A percentile compares a stretch with the other conserved stretches of the same genome.
These are phyloP conservation scores for Westerdykella aurantiaca DNA, from an alignment of 2,329 filamentous ascomycete species.

Conservation along the genomic window DNA sequence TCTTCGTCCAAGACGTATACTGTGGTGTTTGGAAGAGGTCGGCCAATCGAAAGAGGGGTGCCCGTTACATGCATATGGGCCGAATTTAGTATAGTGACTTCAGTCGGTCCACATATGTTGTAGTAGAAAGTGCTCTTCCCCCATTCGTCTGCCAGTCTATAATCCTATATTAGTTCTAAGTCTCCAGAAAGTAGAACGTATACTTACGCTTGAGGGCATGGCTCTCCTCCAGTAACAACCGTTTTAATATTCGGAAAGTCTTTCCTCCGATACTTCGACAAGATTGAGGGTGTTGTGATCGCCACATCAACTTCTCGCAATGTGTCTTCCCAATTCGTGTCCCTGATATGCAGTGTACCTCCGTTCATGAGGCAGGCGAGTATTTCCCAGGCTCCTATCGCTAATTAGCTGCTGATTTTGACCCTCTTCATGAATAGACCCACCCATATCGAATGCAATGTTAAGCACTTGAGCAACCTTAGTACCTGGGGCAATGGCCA, in stretches of 20 bases:
- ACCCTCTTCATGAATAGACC: conserved; percentile 15
- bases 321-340: conserved; percentile 46
- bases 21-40: conserved; percentile 52
- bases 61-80: conserved; percentile 48
- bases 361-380: conserved; percentile 53
- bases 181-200: background rate
- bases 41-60: conserved; percentile 48
- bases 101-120: conserved; percentile 57
- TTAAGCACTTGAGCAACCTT: conserved; percentile 53
- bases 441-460: conserved; percentile 59
- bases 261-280: conserved; percentile 46
- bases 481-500: conserved; percentile 48
- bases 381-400: conserved; percentile 55
- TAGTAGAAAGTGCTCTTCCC: conserved; percentile 37
- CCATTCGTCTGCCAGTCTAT: conserved; percentile 52
- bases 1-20: conserved; percentile 51
- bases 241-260: conserved; percentile 49
- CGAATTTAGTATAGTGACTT: conserved; percentile 56
- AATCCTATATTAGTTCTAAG: background rate
- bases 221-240: conserved; percentile 53
- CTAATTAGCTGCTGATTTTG: conserved; percentile 2
- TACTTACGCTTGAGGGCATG: conserved; percentile 42
- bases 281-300: conserved; percentile 52
- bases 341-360: conserved; percentile 51
- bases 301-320: conserved; percentile 49